phyloP scores from a whole-genome alignment of 352 stramenopile genomes.

The Phytophthora tubulina region DNA sequence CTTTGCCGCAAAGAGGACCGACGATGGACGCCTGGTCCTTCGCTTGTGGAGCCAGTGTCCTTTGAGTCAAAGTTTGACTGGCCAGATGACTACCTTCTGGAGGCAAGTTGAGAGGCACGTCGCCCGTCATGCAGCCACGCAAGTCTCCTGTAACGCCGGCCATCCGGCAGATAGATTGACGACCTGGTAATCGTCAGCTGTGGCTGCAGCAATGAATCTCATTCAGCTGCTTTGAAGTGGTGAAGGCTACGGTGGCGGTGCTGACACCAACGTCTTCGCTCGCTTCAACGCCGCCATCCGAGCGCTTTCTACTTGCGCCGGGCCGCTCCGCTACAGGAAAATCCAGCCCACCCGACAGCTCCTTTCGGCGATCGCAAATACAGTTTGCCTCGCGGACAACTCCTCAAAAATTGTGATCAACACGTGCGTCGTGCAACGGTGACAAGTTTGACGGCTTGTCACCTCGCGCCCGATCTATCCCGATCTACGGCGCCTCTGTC shows the following conservation, averaged over 20 bases:
- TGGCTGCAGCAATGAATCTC: constrained; percentile 9
- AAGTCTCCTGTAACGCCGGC: constrained; percentile 19
- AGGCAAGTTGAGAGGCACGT: constrained; percentile 9
- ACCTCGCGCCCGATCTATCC: constrained; percentile 7
- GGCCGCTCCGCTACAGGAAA: constrained; percentile 26
- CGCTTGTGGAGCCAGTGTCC: constrained; percentile 30
- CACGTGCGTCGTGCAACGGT: constrained; percentile 8
- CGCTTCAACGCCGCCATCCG: neutral
- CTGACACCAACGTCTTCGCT: neutral
- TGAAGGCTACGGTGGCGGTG: neutral
- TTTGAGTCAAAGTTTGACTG: constrained; percentile 12
- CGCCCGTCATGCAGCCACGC: constrained; percentile 1
- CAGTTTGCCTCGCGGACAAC: constrained; percentile 19
- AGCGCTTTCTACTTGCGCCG: constrained; percentile 10
- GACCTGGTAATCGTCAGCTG: constrained; percentile 29
- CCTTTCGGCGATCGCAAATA: constrained; percentile 37
- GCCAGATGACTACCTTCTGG: constrained; percentile 33
- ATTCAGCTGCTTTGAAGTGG: constrained; percentile 6
- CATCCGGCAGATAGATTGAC: constrained; percentile 19
- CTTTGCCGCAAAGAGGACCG: neutral
- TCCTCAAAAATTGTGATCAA: constrained; percentile 36
- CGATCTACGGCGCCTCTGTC: constrained; percentile 8
- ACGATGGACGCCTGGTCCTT: neutral
- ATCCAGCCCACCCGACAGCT: constrained; percentile 39
- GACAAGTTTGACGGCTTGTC: constrained; percentile 4